phyloP scores from a whole-genome alignment of 257 asterid species.

The Mitragyna speciosa region DNA sequence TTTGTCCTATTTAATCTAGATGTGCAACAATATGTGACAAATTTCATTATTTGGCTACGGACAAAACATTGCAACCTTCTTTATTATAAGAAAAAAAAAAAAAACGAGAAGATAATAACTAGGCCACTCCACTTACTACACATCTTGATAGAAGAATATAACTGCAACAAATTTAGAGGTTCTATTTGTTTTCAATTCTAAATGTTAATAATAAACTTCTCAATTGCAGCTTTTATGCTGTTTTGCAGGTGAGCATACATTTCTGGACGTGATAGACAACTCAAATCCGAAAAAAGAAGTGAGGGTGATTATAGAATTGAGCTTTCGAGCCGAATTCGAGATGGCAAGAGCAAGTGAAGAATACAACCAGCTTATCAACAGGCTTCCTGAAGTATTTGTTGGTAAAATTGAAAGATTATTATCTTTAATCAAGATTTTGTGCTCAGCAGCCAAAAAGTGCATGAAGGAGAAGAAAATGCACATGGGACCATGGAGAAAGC shows the following conservation, averaged over 20 bases:
- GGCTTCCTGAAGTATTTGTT: constrained; percentile 62
- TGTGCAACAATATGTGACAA: not conserved
- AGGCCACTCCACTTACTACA: too few relatives aligned
- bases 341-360: constrained; percentile 83
- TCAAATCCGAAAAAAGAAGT: constrained; percentile 59
- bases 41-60: not conserved
- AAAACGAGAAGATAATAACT: not conserved
- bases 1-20: not conserved
- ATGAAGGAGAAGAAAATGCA: constrained; percentile 90
- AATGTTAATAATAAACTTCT: not conserved
- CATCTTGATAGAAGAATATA: not conserved
- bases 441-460: constrained; percentile 74
- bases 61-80: not conserved
- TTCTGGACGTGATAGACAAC: constrained; percentile 67
- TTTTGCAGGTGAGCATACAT: constrained; percentile 78
- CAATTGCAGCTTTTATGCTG: constrained; percentile 3
- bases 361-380: constrained; percentile 53
- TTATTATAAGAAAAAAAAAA: not conserved
- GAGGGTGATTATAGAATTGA: constrained; percentile 67
- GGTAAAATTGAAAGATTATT: constrained; percentile 74
- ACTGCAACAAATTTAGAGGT: not conserved
- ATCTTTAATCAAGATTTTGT: constrained; percentile 59
- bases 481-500: constrained; percentile 93
- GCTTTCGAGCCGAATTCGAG: constrained; percentile 68
- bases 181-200: not conserved